phyloP scores from a whole-genome alignment of 1,139 yeast genomes.

The Geotrichum candidum region DNA sequence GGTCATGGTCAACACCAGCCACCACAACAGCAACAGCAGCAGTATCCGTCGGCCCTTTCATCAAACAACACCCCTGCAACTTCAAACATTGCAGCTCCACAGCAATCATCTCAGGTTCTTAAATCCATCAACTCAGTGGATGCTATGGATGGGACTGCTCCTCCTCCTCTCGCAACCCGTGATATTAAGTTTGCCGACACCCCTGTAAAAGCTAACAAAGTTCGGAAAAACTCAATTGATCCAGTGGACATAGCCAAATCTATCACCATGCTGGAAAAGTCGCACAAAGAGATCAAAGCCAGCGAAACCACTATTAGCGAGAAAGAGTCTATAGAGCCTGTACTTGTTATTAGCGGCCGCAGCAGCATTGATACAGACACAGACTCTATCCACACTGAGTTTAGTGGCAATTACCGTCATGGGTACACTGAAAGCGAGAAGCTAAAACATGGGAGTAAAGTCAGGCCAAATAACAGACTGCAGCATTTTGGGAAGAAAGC shows the following conservation, averaged over 20 bases:
- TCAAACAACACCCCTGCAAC: background rate
- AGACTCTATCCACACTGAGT: background rate
- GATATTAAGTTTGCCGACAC: slow-evolving; percentile 11
- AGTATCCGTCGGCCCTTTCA: background rate
- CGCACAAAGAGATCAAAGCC: background rate
- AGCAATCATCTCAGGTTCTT: background rate
- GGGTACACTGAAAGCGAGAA: background rate
- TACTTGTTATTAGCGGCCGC: background rate
- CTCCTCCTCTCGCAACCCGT: slow-evolving; percentile 1
- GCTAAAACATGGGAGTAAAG: background rate
- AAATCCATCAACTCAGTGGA: background rate
- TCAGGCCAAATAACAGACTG: background rate
- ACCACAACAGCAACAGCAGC: background rate
- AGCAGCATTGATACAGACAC: background rate
- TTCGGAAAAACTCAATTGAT: background rate
- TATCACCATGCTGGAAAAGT: background rate
- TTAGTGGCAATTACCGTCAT: background rate
- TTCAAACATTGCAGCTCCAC: background rate
- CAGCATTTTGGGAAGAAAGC: background rate
- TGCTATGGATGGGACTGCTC: background rate
- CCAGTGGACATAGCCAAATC: slow-evolving; percentile 2
- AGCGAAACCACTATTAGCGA: background rate
- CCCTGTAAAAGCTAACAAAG: background rate
- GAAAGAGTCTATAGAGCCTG: background rate
- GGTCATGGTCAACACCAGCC: background rate